These are phyloP conservation scores for Basidiobolus meristosporus DNA, from an alignment of 371 early-diverging fungal genomes.

Conservation along the genomic window DNA sequence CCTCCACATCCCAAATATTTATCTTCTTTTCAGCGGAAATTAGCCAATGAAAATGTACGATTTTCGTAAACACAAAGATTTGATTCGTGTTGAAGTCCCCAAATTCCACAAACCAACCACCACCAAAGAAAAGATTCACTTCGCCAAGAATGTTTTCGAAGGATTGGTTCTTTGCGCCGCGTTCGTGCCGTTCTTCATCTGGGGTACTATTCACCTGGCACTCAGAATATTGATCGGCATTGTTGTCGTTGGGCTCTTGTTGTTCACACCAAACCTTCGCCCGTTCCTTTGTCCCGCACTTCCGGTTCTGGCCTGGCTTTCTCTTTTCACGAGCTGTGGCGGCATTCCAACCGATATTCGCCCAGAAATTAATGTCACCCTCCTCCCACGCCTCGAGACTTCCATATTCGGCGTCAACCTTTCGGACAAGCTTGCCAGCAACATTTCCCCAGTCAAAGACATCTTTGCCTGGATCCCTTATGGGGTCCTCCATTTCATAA, in stretches of 20 bases:
- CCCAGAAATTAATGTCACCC: slow-evolving; percentile 39
- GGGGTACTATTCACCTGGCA: too few species aligned
- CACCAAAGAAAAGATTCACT: too few species aligned
- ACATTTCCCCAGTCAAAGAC: slow-evolving; percentile 28
- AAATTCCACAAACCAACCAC: too few species aligned
- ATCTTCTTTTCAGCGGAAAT: too few species aligned
- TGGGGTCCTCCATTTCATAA: slow-evolving; percentile 38
- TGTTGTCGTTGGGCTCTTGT: slow-evolving; percentile 7
- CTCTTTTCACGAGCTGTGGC: slow-evolving; percentile 37
- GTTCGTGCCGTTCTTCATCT: too few species aligned
- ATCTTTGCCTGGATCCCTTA: slow-evolving; percentile 50
- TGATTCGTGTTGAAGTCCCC: too few species aligned
- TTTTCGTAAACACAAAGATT: too few species aligned
- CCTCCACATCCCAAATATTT: too few species aligned
- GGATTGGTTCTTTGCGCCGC: too few species aligned
- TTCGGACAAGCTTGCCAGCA: slow-evolving; percentile 33
- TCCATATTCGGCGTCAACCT: slow-evolving; percentile 45
- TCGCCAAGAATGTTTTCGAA: too few species aligned
- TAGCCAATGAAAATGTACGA: too few species aligned
- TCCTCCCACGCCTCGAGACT: slow-evolving; percentile 42
- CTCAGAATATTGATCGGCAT: too few species aligned
- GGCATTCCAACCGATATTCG: slow-evolving; percentile 34
- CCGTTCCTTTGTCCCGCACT: slow-evolving; percentile 25
- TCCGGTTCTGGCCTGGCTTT: slow-evolving; percentile 37
- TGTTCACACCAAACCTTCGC: slow-evolving; percentile 8